Evolutionary conservation across 164 flowering plant genomes (phyloP), one percentile per base, ranked within the genome.

Genomic region (Dillenia suffruticosa): DNA sequence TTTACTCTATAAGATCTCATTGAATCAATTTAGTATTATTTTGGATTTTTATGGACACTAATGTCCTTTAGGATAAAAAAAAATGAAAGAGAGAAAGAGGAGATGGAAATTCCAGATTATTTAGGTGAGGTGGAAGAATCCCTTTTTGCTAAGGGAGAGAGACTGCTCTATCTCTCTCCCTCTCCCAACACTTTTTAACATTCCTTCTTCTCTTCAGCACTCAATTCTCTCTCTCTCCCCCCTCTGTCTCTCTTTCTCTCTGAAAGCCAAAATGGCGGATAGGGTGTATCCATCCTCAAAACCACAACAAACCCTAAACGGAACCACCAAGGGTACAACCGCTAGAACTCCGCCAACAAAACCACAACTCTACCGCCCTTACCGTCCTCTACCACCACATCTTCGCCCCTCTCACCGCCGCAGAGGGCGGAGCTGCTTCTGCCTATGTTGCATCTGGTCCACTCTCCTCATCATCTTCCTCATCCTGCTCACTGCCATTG

Each of bases 371-470:
- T 69, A 69, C 63, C 78, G 73, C 22, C 62, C 15, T 9, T 72
- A 76, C 77, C 79, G 83, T 16, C 83, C 74, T 0, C 79, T 59
- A 6, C 69, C 77, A 1, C 40, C 15, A 17, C 54, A 43, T 48
- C 62, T 59, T 51, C 51, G 56, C 48, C 76, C 52, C 44, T 64
- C 64, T 19, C 70, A 62, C 57, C 68, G 54, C 22, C 54, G 70
- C 12, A 57, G 74, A 11, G 62, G 77, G 12, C 71, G 82, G 13
- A 51, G 65, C 63, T 40, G 56, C 64, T 74, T 74, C 76, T 80
- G 86, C 64, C 61, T 77, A 59, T 74, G 73, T 66, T 76, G 72
- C 61, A 64, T 82, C 73, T 82, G 83, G 79, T 14, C 68, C 1
- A 52, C 77, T 2, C 73, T 82, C 47, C 3, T 73, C 11, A 2